Conservation (phyloP, 2,329 filamentous ascomycete genomes). For the Cordyceps cateniannulata region DNA sequence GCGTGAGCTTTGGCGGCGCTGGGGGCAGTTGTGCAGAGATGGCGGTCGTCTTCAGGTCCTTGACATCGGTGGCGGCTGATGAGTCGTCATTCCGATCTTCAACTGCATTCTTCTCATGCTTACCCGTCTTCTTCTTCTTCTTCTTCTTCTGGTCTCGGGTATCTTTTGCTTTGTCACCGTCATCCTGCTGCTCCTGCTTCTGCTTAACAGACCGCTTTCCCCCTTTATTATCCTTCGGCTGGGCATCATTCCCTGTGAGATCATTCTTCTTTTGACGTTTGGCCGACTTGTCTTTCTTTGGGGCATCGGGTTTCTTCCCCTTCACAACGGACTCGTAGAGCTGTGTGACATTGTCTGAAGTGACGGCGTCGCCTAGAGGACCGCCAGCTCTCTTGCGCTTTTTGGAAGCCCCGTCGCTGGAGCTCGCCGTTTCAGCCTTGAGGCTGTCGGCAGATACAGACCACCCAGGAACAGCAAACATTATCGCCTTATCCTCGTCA, state of each 20-base stretch:
- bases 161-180: conserved; percentile 17
- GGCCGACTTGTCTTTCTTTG: conserved; percentile 22
- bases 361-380: conserved; percentile 42
- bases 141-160: conserved; percentile 33
- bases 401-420: conserved; percentile 35
- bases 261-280: conserved; percentile 28
- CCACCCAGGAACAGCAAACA: conserved; percentile 96
- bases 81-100: conserved; percentile 16
- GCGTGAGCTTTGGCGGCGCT: conserved; percentile 63
- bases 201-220: conserved; percentile 11
- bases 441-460: conserved; percentile 67
- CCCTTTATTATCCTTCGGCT: conserved; percentile 16
- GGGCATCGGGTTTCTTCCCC: conserved; percentile 41
- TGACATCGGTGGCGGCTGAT: background rate
- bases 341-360: conserved; percentile 63
- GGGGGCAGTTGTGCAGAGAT: conserved; percentile 33
- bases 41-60: conserved; percentile 19
- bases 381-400: conserved; percentile 46
- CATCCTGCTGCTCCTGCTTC: conserved; percentile 19
- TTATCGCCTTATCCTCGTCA: conserved; percentile 26
- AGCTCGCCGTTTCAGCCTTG: conserved; percentile 55
- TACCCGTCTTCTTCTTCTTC: conserved; percentile 33
- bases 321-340: conserved; percentile 78
- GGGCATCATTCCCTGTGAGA: conserved; percentile 8
- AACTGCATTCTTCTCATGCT: conserved; percentile 11